phyloP scores from a whole-genome alignment of 257 asterid genomes.

The Capsicum pubescens region DNA sequence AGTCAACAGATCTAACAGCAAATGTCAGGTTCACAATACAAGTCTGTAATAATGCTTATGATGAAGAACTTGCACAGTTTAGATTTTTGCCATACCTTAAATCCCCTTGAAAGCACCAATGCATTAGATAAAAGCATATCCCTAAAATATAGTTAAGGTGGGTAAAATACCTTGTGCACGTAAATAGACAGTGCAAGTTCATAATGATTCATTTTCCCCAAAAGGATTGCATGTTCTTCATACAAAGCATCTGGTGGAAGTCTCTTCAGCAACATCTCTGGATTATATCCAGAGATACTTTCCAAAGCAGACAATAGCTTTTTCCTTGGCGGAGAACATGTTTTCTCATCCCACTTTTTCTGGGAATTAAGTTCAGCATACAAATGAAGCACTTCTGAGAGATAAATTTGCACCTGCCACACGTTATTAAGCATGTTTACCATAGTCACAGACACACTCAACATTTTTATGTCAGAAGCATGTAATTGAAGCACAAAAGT shows the following conservation, averaged over 20 bases:
- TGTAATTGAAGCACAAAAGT: slow-evolving; percentile 2
- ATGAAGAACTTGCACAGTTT: slow-evolving; percentile 20
- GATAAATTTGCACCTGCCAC: slow-evolving; percentile 90
- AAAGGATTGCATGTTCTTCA: slow-evolving; percentile 90
- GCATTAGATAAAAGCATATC: slow-evolving; percentile 19
- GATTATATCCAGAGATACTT: slow-evolving; percentile 82
- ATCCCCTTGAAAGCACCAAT: not conserved
- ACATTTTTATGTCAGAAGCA: slow-evolving; percentile 21
- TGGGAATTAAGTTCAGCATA: slow-evolving; percentile 71
- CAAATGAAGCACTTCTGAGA: slow-evolving; percentile 95
- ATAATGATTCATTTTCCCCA: slow-evolving; percentile 95
- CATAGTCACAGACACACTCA: slow-evolving; percentile 18
- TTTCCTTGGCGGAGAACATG: slow-evolving; percentile 81
- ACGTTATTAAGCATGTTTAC: slow-evolving; percentile 11
- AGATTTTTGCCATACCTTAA: slow-evolving; percentile 1
- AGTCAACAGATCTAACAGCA: slow-evolving; percentile 14
- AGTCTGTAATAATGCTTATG: not conserved
- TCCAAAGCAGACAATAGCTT: slow-evolving; percentile 89
- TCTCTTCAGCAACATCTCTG: slow-evolving; percentile 74
- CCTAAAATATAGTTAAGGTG: slow-evolving; percentile 16
- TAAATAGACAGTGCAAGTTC: slow-evolving; percentile 95
- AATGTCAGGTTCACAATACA: slow-evolving; percentile 3
- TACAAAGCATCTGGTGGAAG: slow-evolving; percentile 89
- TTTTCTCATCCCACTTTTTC: slow-evolving; percentile 89
- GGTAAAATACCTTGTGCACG: slow-evolving; percentile 75